Percentiles rank a stretch among this genome's conserved stretches.
Conservation (phyloP, 208 protist genomes). For the Wallacemonas sp. region DNA sequence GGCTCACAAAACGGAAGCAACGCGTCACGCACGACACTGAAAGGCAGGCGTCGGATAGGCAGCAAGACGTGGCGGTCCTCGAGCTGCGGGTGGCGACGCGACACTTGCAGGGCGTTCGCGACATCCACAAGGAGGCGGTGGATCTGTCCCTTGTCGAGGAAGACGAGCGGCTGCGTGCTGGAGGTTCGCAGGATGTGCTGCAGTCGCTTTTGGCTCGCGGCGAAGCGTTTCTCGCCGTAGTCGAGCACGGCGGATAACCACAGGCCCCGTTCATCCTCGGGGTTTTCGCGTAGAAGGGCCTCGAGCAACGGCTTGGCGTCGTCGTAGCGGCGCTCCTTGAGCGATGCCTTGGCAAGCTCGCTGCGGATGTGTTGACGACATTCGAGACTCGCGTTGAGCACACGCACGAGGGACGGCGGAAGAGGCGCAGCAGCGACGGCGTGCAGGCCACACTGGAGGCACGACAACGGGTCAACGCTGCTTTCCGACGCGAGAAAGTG, state of each 20-base stretch:
- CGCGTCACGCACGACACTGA: slow-evolving; percentile 28
- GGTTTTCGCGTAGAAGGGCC: slow-evolving; percentile 9
- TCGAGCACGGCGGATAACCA: slow-evolving; percentile 26
- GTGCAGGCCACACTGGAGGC: slow-evolving; percentile 10
- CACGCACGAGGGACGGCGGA: slow-evolving; percentile 5
- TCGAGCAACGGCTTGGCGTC: slow-evolving; percentile 18
- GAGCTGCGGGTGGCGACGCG: not conserved
- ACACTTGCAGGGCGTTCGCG: not conserved
- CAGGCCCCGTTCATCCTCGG: slow-evolving; percentile 12
- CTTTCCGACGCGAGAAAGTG: slow-evolving; percentile 20
- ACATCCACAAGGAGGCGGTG: slow-evolving; percentile 5
- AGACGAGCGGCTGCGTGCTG: not conserved
- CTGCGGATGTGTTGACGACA: slow-evolving; percentile 21
- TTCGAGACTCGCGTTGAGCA: slow-evolving; percentile 24
- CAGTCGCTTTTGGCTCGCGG: not conserved
- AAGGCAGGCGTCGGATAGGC: slow-evolving; percentile 33
- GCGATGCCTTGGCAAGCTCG: slow-evolving; percentile 23
- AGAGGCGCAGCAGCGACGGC: not conserved
- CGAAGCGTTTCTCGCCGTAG: slow-evolving; percentile 11
- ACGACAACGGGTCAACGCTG: slow-evolving; percentile 20
- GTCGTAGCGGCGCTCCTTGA: slow-evolving; percentile 21
- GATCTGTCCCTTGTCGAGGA: slow-evolving; percentile 13
- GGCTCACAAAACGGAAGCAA: slow-evolving; percentile 43
- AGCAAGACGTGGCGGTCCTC: not conserved
- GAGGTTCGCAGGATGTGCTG: not conserved